Conservation (phyloP, 345 rosid species). For the Sonneratia caseolaris region DNA sequence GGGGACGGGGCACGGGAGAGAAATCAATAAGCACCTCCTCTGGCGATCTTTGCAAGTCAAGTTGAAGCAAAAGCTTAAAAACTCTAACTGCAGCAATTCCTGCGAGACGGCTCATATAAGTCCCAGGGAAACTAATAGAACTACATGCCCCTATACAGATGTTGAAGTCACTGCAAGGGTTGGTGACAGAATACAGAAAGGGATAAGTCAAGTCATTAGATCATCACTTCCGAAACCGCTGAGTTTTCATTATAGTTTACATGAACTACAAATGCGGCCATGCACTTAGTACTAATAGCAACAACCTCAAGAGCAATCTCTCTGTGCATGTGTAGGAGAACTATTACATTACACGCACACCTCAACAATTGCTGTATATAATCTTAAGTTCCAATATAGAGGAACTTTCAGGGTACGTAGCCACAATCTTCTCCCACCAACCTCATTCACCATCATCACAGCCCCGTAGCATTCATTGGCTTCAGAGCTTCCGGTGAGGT, state of each 20-base stretch:
- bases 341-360: not conserved
- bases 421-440: not conserved
- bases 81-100: too few species aligned
- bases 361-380: not conserved
- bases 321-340: not conserved
- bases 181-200: too few species aligned
- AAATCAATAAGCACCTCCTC: too few species aligned
- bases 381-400: not conserved
- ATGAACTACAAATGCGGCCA: not conserved
- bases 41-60: too few species aligned
- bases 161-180: too few species aligned
- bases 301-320: not conserved
- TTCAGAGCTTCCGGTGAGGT: not conserved
- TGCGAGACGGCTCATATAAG: too few species aligned
- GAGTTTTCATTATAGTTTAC: not conserved
- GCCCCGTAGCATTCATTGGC: not conserved
- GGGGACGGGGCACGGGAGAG: too few species aligned
- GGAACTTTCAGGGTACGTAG: not conserved
- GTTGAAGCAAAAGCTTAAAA: too few species aligned
- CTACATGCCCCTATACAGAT: too few species aligned
- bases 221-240: not conserved
- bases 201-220: too few species aligned
- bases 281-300: not conserved
- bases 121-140: too few species aligned
- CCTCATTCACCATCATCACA: not conserved